These are phyloP conservation scores for Pyrenophora tritici-repentis DNA, from an alignment of 2,329 filamentous ascomycete genomes.

Conservation along the genomic window DNA sequence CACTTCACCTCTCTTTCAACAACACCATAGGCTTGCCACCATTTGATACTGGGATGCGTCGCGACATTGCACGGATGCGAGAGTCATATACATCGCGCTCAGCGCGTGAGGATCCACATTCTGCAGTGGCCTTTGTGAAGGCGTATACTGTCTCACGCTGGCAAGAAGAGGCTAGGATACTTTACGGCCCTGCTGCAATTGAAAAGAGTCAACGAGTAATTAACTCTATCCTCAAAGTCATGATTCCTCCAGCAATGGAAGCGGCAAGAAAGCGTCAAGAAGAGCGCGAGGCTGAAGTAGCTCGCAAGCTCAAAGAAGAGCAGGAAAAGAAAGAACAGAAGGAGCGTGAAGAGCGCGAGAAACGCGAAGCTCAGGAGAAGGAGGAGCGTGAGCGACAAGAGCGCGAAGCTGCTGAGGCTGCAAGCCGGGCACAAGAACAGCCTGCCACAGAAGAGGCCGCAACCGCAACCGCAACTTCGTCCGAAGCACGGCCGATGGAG, in stretches of 20 bases:
- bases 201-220: conserved; percentile 73
- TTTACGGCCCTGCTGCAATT: conserved; percentile 71
- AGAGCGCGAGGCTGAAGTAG: conserved; percentile 75
- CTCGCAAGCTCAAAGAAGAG: conserved; percentile 65
- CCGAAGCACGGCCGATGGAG: conserved; percentile 68
- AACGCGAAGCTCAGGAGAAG: conserved; percentile 58
- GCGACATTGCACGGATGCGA: conserved; percentile 39
- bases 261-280: conserved; percentile 74
- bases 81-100: conserved; percentile 38
- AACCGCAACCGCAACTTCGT: conserved; percentile 46
- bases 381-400: conserved; percentile 48
- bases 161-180: conserved; percentile 85
- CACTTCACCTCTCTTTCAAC: conserved; percentile 59
- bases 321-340: conserved; percentile 66
- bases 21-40: conserved; percentile 40
- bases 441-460: conserved; percentile 24
- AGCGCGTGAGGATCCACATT: conserved; percentile 65
- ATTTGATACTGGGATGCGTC: conserved; percentile 39
- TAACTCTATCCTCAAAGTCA: conserved; percentile 69
- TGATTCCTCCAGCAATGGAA: conserved; percentile 85
- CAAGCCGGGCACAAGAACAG: conserved; percentile 42
- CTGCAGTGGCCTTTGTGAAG: conserved; percentile 75
- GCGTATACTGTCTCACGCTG: conserved; percentile 77
- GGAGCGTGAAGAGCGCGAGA: conserved; percentile 64
- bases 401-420: conserved; percentile 49